Evolutionary conservation across 192 early-diverging fungal species (phyloP).

Genomic region (Coemansia sp.): DNA sequence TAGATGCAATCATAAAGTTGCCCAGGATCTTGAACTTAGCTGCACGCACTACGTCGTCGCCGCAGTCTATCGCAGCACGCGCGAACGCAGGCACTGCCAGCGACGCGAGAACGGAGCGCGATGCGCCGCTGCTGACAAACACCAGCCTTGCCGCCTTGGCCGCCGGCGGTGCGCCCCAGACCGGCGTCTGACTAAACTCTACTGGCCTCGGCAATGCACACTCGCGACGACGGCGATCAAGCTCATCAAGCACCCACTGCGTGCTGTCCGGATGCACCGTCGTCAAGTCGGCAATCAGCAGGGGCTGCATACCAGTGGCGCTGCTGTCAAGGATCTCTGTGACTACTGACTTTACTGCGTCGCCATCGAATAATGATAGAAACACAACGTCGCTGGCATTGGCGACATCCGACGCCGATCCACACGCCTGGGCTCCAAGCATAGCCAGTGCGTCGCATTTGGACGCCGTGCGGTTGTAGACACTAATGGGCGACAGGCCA

Average conservation of each 20-base stretch:
- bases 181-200: slow-evolving; percentile 54
- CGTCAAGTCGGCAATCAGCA: slow-evolving; percentile 58
- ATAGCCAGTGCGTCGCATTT: slow-evolving; percentile 45
- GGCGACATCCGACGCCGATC: slow-evolving; percentile 42
- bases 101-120: neutral
- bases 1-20: slow-evolving; percentile 63
- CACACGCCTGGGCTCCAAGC: slow-evolving; percentile 43
- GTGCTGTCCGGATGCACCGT: slow-evolving; percentile 58
- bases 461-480: slow-evolving; percentile 63
- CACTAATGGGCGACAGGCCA: slow-evolving; percentile 41
- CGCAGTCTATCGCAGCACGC: slow-evolving; percentile 55
- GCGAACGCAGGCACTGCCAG: slow-evolving; percentile 44
- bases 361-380: slow-evolving; percentile 61
- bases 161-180: slow-evolving; percentile 57
- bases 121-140: slow-evolving; percentile 52
- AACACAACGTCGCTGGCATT: slow-evolving; percentile 59
- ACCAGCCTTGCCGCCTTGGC: slow-evolving; percentile 57
- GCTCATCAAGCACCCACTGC: slow-evolving; percentile 20
- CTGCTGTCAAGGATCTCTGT: slow-evolving; percentile 24
- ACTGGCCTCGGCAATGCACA: slow-evolving; percentile 3
- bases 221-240: slow-evolving; percentile 5
- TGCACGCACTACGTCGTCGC: slow-evolving; percentile 45
- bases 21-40: slow-evolving; percentile 64
- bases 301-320: slow-evolving; percentile 10
- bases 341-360: slow-evolving; percentile 54